phyloP scores from a whole-genome alignment of 495 filamentous ascomycete species.

The Penicillium crystallinum region DNA sequence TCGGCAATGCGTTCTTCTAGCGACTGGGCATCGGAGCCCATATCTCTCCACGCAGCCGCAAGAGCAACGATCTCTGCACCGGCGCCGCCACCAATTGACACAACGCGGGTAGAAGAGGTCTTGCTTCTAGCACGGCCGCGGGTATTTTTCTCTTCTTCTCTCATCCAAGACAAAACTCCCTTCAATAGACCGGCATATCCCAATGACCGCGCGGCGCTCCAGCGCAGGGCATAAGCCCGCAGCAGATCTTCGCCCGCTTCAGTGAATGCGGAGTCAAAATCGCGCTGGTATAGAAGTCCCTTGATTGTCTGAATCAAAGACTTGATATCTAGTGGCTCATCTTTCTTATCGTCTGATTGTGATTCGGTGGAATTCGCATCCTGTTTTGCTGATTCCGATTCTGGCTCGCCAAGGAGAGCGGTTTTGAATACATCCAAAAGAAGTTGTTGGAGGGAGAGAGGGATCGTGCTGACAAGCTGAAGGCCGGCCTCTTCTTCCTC shows the following conservation, averaged over 20 bases:
- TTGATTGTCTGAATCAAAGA: constrained; percentile 73
- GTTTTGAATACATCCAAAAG: constrained; percentile 72
- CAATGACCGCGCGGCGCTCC: constrained; percentile 76
- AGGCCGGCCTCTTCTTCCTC: constrained; percentile 3
- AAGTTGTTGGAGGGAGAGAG: constrained; percentile 59
- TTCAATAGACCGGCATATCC: constrained; percentile 68
- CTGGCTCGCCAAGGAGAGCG: constrained; percentile 41
- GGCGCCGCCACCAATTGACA: constrained; percentile 81
- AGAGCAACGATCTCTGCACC: constrained; percentile 79
- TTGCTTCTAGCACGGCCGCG: neutral
- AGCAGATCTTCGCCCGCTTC: constrained; percentile 57
- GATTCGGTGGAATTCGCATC: constrained; percentile 1
- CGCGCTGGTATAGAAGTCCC: constrained; percentile 72
- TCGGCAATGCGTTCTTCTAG: constrained; percentile 12
- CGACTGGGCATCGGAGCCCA: constrained; percentile 16
- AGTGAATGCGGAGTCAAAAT: constrained; percentile 74
- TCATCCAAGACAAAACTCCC: constrained; percentile 33
- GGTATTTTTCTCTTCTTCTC: constrained; percentile 1
- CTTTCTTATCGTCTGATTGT: constrained; percentile 6
- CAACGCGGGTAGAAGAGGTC: constrained; percentile 31
- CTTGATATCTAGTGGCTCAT: constrained; percentile 36
- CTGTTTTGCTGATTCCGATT: constrained; percentile 9
- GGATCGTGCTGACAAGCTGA: constrained; percentile 31
- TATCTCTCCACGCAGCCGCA: constrained; percentile 53
- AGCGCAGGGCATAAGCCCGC: constrained; percentile 77